Percentiles rank a stretch among this genome's conserved stretches.
Evolutionary conservation across 306 rosid species (phyloP).

Genomic region (Myrica gale): DNA sequence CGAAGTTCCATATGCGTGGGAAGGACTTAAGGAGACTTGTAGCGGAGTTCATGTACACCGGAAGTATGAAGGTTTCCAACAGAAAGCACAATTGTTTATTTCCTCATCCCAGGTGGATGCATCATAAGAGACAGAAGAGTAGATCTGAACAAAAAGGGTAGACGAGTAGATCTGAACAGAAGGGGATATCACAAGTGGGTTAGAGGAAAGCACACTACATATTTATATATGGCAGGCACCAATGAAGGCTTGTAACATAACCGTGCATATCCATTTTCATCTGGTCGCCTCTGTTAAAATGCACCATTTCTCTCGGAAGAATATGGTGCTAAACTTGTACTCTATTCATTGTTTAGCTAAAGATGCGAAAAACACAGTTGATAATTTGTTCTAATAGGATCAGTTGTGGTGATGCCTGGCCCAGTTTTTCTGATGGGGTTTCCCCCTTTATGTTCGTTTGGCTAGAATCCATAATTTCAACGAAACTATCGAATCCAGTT

Average conservation of each 20-base stretch:
- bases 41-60: conserved; percentile 19
- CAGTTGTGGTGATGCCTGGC: too few species aligned
- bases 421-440: too few species aligned
- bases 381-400: too few species aligned
- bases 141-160: neutral
- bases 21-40: conserved; percentile 25
- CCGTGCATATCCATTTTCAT: neutral
- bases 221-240: neutral
- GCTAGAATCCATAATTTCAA: too few species aligned
- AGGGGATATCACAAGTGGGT: neutral
- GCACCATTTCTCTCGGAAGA: neutral
- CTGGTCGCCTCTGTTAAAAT: neutral
- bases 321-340: neutral
- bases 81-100: conserved; percentile 18
- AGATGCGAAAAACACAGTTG: too few species aligned
- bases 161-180: neutral
- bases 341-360: neutral
- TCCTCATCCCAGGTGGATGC: conserved; percentile 10
- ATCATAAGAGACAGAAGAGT: neutral
- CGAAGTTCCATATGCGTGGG: conserved; percentile 14
- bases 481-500: too few species aligned
- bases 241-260: conserved; percentile 3
- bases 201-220: conserved; percentile 5
- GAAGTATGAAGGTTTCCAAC: conserved; percentile 18
- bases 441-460: too few species aligned